Conservation (phyloP, 1,284 basidiomycete species). For the Baeospora myosura region DNA sequence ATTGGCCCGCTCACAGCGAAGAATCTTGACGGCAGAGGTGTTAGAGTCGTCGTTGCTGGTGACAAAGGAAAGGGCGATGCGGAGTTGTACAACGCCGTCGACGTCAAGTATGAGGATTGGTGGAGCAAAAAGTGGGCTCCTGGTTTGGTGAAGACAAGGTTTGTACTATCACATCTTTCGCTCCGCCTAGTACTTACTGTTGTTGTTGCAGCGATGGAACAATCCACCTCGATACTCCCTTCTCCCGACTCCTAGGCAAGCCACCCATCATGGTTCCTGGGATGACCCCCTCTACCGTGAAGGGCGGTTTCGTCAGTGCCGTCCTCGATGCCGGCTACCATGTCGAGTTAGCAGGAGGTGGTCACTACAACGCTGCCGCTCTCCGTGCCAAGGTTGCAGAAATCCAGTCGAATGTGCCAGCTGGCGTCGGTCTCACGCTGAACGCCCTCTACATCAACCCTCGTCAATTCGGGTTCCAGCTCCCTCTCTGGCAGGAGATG, state of each 20-base stretch:
- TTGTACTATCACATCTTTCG: conserved; percentile 17
- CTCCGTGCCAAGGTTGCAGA: conserved; percentile 87
- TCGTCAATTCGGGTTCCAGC: conserved; percentile 93
- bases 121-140: conserved; percentile 90
- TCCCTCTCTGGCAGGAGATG: conserved; percentile 97
- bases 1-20: conserved; percentile 88
- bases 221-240: conserved; percentile 90
- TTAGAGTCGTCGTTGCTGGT: conserved; percentile 81
- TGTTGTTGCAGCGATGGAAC: conserved; percentile 65
- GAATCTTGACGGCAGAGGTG: conserved; percentile 89
- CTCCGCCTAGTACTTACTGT: not conserved
- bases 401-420: conserved; percentile 76
- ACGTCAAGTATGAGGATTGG: conserved; percentile 74
- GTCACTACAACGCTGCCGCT: conserved; percentile 88
- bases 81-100: conserved; percentile 71
- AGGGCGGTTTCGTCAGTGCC: conserved; percentile 87
- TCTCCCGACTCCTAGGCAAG: conserved; percentile 92
- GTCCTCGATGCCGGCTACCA: conserved; percentile 93
- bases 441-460: conserved; percentile 99
- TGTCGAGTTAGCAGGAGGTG: conserved; percentile 94
- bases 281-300: conserved; percentile 95
- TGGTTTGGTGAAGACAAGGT: conserved; percentile 84
- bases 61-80: conserved; percentile 81
- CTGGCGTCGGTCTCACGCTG: conserved; percentile 87
- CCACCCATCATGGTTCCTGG: conserved; percentile 98